These are phyloP conservation scores for Tuber brumale DNA, from an alignment of 495 filamentous ascomycete species.

Conservation along the genomic window DNA sequence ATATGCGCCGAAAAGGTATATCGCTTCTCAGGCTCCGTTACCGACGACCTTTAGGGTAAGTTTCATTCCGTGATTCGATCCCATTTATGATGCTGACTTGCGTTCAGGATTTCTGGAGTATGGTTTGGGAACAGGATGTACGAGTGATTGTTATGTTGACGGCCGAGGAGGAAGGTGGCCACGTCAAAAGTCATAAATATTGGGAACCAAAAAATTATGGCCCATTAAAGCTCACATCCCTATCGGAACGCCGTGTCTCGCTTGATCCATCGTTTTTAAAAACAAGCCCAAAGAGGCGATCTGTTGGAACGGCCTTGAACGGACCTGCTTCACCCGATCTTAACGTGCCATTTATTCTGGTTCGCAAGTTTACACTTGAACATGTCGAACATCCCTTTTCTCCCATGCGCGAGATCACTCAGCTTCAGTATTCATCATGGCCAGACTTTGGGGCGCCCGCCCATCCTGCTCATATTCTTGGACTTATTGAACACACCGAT, in stretches of 20 bases:
- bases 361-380: conserved; percentile 78
- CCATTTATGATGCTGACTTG: conserved; percentile 43
- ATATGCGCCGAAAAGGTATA: conserved; percentile 79
- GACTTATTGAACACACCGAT: conserved; percentile 65
- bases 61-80: conserved; percentile 20
- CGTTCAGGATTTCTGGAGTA: conserved; percentile 91
- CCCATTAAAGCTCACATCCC: conserved; percentile 62
- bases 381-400: conserved; percentile 72
- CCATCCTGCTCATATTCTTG: conserved; percentile 75
- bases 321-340: conserved; percentile 35
- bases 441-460: conserved; percentile 94
- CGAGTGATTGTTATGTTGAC: conserved; percentile 93
- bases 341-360: conserved; percentile 68
- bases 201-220: conserved; percentile 81
- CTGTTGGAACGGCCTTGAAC: conserved; percentile 37
- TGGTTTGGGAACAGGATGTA: conserved; percentile 94
- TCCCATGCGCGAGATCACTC: conserved; percentile 86
- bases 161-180: conserved; percentile 89
- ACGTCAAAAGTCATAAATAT: conserved; percentile 89
- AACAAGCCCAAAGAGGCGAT: conserved; percentile 47
- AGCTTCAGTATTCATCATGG: conserved; percentile 90
- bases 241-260: conserved; percentile 73
- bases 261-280: conserved; percentile 53
- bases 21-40: conserved; percentile 89
- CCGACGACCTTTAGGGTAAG: conserved; percentile 86